Evolutionary conservation across 1,139 yeast species (phyloP), one percentile per base, ranked within the genome.

Genomic region (Saccharomyces pastorianus): DNA sequence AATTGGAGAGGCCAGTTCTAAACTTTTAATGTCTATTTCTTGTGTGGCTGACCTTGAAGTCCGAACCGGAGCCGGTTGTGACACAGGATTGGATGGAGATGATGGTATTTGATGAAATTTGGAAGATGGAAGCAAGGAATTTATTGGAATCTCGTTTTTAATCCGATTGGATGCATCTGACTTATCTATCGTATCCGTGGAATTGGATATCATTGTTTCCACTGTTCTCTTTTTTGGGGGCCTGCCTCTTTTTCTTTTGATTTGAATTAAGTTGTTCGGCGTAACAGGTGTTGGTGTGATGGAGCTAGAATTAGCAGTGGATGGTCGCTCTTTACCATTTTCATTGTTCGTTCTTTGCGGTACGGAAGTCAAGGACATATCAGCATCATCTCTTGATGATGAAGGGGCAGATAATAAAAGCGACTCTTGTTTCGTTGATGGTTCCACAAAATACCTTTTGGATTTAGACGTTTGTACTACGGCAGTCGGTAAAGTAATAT

Each of bases 361-460:
- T 28, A n/a, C 14, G 29, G 44, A 38, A 38, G 25, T 23, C 17
- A 38, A 20, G 13, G 44, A 4, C 5, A 38, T 38, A 2, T 38
- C 44, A 9, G 25, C 44, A 38, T 38, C 44, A 38, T 38, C 44
- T 20, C 44, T 38, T 38, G 44, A 38, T 20, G 44, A 38, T 25
- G 44, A 38, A 2, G 44, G 44, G 9, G 44, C 44, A 17, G 44
- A 17, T 14, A 38, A 38, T 20, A 38, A 20, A 6, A 38, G 25
- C 9, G 44, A 17, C 17, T 49, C 53, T 7, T 38, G 31, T 47
- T 55, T 64, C 54, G 52, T 71, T 63, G 25, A 74, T 71, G 59
- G 81, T 67, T 59, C 70, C 51, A 52, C 63, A 63, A 64, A 79
- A 53, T 66, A 66, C 44, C 64, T 61, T 54, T 62, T 67, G 11